These are phyloP conservation scores for Apium graveolens DNA, from an alignment of 129 eudicot species.

Conservation along the genomic window DNA sequence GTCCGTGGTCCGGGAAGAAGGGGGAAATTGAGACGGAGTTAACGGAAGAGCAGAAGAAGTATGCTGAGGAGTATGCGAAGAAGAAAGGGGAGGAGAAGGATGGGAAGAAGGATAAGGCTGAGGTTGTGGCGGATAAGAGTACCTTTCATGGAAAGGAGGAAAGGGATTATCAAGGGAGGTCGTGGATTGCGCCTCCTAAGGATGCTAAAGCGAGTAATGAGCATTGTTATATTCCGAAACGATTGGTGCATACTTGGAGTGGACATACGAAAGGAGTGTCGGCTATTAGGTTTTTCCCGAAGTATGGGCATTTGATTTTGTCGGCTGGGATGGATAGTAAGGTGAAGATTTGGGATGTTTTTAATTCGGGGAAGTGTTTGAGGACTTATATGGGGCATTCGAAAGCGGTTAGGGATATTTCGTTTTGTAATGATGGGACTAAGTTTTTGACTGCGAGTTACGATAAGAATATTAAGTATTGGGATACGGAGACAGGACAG, in stretches of 20 bases:
- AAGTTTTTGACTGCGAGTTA: constrained; percentile 88
- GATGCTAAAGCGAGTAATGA: constrained; percentile 75
- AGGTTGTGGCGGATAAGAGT: constrained; percentile 54
- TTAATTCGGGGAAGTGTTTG: constrained; percentile 89
- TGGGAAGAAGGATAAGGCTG: constrained; percentile 54
- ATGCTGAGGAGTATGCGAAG: constrained; percentile 83
- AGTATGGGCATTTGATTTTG: constrained; percentile 79
- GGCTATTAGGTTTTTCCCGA: constrained; percentile 87
- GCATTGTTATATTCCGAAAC: constrained; percentile 89
- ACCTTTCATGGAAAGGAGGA: constrained; percentile 95
- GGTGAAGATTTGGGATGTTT: constrained; percentile 97
- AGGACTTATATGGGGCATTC: constrained; percentile 97
- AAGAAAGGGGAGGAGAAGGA: constrained; percentile 80
- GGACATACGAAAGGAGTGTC: constrained; percentile 96
- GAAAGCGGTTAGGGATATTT: constrained; percentile 86
- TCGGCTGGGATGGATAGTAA: constrained; percentile 96
- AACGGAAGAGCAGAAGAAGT: constrained; percentile 91
- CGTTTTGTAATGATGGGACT: constrained; percentile 80
- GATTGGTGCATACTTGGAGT: constrained; percentile 96
- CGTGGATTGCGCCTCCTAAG: constrained; percentile 94
- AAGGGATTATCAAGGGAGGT: constrained; percentile 91
- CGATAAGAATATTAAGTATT: constrained; percentile 94
- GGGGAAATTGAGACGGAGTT: constrained; percentile 72
- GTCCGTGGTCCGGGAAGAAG: constrained; percentile 95
- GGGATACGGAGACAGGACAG: constrained; percentile 98